phyloP scores from a whole-genome alignment of 1,139 yeast species.

The Nakaseomyces sp. region DNA sequence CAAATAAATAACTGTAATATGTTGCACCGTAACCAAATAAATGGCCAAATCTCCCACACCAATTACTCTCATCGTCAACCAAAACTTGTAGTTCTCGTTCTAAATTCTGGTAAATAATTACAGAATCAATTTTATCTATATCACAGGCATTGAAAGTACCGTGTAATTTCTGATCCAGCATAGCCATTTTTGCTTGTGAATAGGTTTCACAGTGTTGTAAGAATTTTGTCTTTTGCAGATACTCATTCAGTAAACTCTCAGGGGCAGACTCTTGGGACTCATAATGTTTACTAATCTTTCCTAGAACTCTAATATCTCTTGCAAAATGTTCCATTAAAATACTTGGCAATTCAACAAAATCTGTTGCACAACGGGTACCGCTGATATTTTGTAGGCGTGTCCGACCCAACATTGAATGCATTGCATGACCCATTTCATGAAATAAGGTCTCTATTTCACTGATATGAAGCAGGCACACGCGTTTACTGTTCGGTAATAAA shows the following conservation, averaged over 20 bases:
- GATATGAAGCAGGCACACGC: slow-evolving; percentile 46
- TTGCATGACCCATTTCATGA: slow-evolving; percentile 99
- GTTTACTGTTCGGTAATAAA: slow-evolving; percentile 17
- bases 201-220: slow-evolving; percentile 68
- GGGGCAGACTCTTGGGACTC: slow-evolving; percentile 58
- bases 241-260: slow-evolving; percentile 38
- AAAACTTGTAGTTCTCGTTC: slow-evolving; percentile 50
- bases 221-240: slow-evolving; percentile 45
- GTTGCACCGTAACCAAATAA: slow-evolving; percentile 90
- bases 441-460: slow-evolving; percentile 87
- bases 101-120: slow-evolving; percentile 55
- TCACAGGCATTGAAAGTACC: slow-evolving; percentile 29
- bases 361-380: slow-evolving; percentile 93
- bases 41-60: slow-evolving; percentile 96
- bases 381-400: slow-evolving; percentile 84
- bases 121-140: slow-evolving; percentile 35
- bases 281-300: slow-evolving; percentile 66
- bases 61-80: slow-evolving; percentile 58
- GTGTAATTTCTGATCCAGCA: slow-evolving; percentile 77
- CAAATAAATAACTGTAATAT: slow-evolving; percentile 84
- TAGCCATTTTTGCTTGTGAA: slow-evolving; percentile 84
- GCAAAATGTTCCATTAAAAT: slow-evolving; percentile 93
- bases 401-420: slow-evolving; percentile 93
- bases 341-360: slow-evolving; percentile 93
- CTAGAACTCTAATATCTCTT: slow-evolving; percentile 65